Percentiles rank a stretch among this genome's conserved stretches.
phyloP scores from a whole-genome alignment of 1,284 basidiomycete genomes.

The Trametes versicolor region DNA sequence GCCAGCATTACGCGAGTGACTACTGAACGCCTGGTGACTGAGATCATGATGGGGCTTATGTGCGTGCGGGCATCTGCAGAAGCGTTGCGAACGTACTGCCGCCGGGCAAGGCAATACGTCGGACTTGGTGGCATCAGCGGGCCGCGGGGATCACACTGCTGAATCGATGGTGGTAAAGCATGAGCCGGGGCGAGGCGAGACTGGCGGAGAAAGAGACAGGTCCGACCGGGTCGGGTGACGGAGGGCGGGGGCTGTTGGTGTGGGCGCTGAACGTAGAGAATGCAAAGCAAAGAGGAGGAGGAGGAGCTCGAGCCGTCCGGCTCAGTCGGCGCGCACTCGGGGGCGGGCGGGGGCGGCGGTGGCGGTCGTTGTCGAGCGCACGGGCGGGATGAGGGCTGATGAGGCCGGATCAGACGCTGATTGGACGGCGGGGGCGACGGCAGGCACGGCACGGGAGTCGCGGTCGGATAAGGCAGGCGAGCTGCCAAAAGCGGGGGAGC shows the following conservation, averaged over 20 bases:
- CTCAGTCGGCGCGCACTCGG: too few species aligned
- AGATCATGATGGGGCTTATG: constrained; percentile 10
- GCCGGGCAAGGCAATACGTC: background rate
- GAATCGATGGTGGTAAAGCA: background rate
- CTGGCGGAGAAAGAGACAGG: background rate
- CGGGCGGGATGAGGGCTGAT: constrained; percentile 7
- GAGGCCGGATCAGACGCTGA: constrained; percentile 5
- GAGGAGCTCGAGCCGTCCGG: background rate
- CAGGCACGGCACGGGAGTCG: constrained; percentile 9
- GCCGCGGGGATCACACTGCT: background rate
- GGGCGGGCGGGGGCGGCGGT: background rate
- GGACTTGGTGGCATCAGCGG: background rate
- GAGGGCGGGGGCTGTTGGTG: background rate
- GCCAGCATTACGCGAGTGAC: background rate
- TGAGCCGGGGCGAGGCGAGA: constrained; percentile 10
- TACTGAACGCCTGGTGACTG: background rate
- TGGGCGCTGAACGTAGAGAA: constrained; percentile 1
- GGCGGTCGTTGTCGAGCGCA: constrained; percentile 1
- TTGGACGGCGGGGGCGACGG: constrained; percentile 7
- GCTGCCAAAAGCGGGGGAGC: constrained; percentile 23
- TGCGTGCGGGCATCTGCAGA: background rate
- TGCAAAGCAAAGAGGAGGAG: constrained; percentile 1
- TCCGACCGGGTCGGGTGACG: constrained; percentile 5
- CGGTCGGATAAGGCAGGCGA: constrained; percentile 25
- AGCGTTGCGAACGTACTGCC: constrained; percentile 4